phyloP scores from a whole-genome alignment of 495 filamentous ascomycete genomes.

The Neurospora hispaniola region DNA sequence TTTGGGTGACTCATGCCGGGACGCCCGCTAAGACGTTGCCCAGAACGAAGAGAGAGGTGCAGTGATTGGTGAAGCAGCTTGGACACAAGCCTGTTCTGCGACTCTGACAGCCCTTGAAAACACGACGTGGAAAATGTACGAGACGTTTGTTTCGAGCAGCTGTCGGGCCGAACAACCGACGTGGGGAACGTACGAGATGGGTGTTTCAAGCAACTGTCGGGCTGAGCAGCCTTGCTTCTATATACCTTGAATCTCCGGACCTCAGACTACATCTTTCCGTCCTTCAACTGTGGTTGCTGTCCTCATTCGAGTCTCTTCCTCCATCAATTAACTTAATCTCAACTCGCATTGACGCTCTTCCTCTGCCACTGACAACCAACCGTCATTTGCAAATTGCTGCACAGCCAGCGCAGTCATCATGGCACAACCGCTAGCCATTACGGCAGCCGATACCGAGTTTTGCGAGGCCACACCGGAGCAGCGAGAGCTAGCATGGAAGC shows the following conservation, averaged over 20 bases:
- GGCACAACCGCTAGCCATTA: conserved; percentile 13
- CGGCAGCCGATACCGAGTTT: conserved; percentile 11
- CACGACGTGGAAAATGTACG: neutral
- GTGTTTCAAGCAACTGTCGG: neutral
- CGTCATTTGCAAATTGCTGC: neutral
- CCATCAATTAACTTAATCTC: neutral
- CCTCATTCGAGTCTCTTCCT: neutral
- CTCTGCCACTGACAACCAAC: neutral
- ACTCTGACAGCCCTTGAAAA: neutral
- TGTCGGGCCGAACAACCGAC: neutral
- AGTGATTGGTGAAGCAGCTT: neutral
- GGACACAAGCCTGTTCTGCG: neutral
- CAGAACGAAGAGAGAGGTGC: neutral
- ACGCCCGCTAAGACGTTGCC: neutral
- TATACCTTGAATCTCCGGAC: neutral
- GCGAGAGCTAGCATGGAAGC: conserved; percentile 10
- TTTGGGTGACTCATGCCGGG: neutral
- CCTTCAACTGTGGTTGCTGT: neutral
- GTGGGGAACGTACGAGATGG: neutral
- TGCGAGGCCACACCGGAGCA: conserved; percentile 16
- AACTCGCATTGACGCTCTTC: neutral
- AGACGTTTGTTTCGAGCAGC: neutral
- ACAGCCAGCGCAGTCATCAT: conserved; percentile 5
- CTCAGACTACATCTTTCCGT: neutral
- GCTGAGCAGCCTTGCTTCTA: neutral